Conservation (phyloP, 2,329 filamentous ascomycete species). For the Huntiella savannae region DNA sequence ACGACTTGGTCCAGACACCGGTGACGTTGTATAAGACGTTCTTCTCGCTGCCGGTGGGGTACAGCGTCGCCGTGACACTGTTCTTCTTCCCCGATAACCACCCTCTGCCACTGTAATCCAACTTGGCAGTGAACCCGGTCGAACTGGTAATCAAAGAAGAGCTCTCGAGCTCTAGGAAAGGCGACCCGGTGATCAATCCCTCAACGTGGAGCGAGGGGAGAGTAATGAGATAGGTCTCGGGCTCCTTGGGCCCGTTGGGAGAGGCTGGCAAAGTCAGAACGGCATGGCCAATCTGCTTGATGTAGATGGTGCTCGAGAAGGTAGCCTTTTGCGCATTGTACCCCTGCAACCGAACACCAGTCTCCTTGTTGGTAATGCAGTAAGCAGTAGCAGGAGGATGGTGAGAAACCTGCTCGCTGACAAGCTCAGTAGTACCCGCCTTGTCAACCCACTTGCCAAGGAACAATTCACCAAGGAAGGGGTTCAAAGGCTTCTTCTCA, state of each 20-base stretch:
- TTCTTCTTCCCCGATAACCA: slow-evolving; percentile 97
- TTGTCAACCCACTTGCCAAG: slow-evolving; percentile 70
- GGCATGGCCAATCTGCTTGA: slow-evolving; percentile 88
- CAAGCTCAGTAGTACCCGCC: slow-evolving; percentile 61
- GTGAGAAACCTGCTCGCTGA: slow-evolving; percentile 90
- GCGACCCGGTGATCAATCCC: slow-evolving; percentile 67
- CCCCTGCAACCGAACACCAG: slow-evolving; percentile 62
- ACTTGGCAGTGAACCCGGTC: slow-evolving; percentile 69
- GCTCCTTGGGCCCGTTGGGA: slow-evolving; percentile 17
- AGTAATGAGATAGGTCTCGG: slow-evolving; percentile 73
- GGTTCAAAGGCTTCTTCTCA: slow-evolving; percentile 96
- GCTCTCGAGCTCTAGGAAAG: slow-evolving; percentile 81
- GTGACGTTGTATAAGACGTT: slow-evolving; percentile 62
- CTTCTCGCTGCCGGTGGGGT: slow-evolving; percentile 50
- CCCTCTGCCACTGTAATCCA: slow-evolving; percentile 84
- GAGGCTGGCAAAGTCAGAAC: slow-evolving; percentile 49
- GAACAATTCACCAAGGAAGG: slow-evolving; percentile 89
- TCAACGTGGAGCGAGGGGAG: slow-evolving; percentile 86
- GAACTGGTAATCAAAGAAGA: slow-evolving; percentile 72
- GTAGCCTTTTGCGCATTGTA: slow-evolving; percentile 96
- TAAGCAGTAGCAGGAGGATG: slow-evolving; percentile 93
- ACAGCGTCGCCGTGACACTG: slow-evolving; percentile 58
- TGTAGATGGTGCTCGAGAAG: slow-evolving; percentile 80
- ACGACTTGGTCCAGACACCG: slow-evolving; percentile 77
- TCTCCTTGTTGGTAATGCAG: slow-evolving; percentile 68